Base-by-base conservation (phyloP, 345 rosid species). In the Microthlaspi erraticum region DNA sequence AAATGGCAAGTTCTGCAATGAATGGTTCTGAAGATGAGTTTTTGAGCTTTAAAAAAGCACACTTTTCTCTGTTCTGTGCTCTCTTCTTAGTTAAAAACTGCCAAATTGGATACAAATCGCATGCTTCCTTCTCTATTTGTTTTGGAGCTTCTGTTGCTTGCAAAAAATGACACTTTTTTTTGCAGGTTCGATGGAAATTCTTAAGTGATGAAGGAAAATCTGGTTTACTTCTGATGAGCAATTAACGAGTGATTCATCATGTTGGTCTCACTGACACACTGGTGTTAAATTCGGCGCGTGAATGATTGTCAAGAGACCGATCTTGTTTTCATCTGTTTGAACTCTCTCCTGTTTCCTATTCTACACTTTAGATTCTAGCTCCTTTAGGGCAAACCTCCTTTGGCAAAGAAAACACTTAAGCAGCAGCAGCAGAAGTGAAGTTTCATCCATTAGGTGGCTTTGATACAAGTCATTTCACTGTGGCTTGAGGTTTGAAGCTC, bases 301-400 rank as follows among this genome's bases (percentile, higher is more conserved):
- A 70, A 45, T 72, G 44, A 26, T 39, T 59, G 29, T 68, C 56
- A 52, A 72, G 62, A 55, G 6, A 62, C 74, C 57, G 57, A 45
- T 60, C 59, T 61, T 68, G 8, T 45, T 39, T 53, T 64, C 29
- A 10, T 58, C 34, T 59, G 31, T 59, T 61, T 76, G 59, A 63
- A 51, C 68, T 32, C 13, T 66, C 38, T 70, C 48, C 36, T 70
- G 58, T 57, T 66, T 64, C 73, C 72, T 71, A 26, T 51, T 37
- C 31, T 46, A 44, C 64, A 78, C 37, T 75, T 65, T 41, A 29
- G 66, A 50, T 53, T 58, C 57, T 56, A 67, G 72, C 75, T 67
- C 64, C 72, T 51, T 53, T 41, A 6, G 86, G 90, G 83, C 82
- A 81, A 74, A 84, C 80, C 85, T 82, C 85, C 80, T 80, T 83